Conservation (phyloP, 257 asterid genomes). For the Jacaranda mimosifolia region DNA sequence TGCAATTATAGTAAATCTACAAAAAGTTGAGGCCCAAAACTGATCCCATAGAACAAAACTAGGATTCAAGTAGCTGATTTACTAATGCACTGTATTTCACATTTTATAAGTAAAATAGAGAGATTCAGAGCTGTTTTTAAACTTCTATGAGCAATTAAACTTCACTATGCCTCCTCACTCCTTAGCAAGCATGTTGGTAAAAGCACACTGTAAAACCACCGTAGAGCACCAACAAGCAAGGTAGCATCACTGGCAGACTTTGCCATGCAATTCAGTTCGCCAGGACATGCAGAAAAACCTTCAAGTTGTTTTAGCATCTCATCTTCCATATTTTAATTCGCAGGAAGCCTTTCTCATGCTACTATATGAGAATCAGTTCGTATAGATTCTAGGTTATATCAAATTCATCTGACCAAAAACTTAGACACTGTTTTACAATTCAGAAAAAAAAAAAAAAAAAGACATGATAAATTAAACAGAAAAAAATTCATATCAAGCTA, state of each 20-base stretch:
- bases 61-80: constrained; percentile 6
- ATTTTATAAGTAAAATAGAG: background rate
- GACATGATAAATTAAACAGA: constrained; percentile 6
- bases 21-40: background rate
- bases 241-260: constrained; percentile 2
- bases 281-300: background rate
- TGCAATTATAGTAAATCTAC: background rate
- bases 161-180: background rate
- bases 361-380: constrained; percentile 16
- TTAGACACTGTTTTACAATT: background rate
- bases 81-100: constrained; percentile 5
- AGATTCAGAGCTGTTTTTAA: background rate
- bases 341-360: constrained; percentile 5
- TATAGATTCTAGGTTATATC: constrained; percentile 12
- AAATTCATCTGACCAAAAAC: background rate
- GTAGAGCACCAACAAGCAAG: background rate
- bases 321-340: constrained; percentile 2
- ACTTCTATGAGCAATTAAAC: background rate
- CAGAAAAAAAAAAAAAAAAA: no score
- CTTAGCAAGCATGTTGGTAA: background rate
- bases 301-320: constrained; percentile 24
- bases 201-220: constrained; percentile 14
- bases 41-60: background rate
- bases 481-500: constrained; percentile 10
- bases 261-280: constrained; percentile 11